Base-by-base conservation (phyloP, 768 basidiomycete species). In the Lactarius hengduanensis region DNA sequence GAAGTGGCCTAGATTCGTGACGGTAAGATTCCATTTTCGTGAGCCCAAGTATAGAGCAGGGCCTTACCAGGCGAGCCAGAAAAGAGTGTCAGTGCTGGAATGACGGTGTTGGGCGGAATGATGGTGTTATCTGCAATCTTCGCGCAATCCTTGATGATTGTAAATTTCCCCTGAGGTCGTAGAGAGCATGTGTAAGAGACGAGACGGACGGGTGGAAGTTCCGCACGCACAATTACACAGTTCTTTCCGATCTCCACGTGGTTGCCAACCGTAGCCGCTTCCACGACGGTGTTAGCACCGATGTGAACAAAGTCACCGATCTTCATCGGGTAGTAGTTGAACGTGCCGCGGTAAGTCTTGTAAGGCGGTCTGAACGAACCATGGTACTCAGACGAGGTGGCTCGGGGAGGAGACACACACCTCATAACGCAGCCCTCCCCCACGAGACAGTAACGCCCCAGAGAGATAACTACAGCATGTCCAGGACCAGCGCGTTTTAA, bases 241-340 rank as follows among this genome's bases (percentile, higher is more conserved):
- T 94, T 93, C 79, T 91, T 92, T 47, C 96, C 96, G 64, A 99
- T 96, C 74, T 94, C 88, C 58, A 97, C 95, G 70, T 94, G 88
- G 72, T 89, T 93, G 3, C 97, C 96, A 58, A 98, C 95, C 2
- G 89, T 90, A 0, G 96, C 95, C 0, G 97, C 97, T 78, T 99
- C 97, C 26, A 99, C 84, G 61, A 98, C 86, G 53, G 84, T 86
- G 70, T 86, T 85, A n/a, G 90, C 86, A 18, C 96, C 96, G 55
- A 99, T 92, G 68, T 96, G 90, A 28, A 98, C 97, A 74, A 93
- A 88, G 77, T 98, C 96, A 3, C 94, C 93, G 11, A 99, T 88
- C 75, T 96, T 94, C 89, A 98, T 94, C 6, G 96, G 96, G 73
- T 98, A 98, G 78, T 96, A 98, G 74, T 98, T 97, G 81, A 94